These are phyloP conservation scores for Larix kaempferi DNA, from an alignment of 75 land plant genomes.

Conservation along the genomic window DNA sequence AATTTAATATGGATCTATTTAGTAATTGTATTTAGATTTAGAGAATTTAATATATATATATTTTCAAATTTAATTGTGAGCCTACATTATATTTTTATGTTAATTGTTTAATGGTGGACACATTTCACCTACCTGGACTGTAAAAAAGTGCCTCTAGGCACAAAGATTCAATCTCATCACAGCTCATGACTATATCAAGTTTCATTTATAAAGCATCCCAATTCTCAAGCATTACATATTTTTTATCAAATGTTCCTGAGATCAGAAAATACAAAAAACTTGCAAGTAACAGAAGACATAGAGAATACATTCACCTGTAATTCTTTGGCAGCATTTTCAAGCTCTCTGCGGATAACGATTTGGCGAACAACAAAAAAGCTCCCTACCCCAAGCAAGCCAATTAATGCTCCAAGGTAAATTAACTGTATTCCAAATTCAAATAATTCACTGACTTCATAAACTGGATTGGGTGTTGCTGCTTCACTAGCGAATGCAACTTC, in stretches of 20 bases:
- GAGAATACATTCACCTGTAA: conserved; percentile 59
- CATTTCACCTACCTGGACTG: no score
- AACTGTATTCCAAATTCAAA: conserved; percentile 90
- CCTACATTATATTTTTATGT: no score
- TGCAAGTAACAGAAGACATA: not conserved
- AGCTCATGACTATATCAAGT: not conserved
- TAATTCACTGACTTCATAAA: conserved; percentile 68
- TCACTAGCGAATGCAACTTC: conserved; percentile 39
- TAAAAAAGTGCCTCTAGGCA: not conserved
- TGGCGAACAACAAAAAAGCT: conserved; percentile 92
- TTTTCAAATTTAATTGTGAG: no score
- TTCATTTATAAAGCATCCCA: no score
- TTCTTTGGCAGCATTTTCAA: conserved; percentile 95
- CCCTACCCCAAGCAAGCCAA: conserved; percentile 86
- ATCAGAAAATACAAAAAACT: conserved; percentile 1
- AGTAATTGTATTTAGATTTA: no score
- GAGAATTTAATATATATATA: no score
- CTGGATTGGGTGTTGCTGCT: conserved; percentile 22
- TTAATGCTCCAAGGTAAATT: conserved; percentile 74
- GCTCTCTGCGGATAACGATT: conserved; percentile 84
- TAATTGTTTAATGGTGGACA: no score
- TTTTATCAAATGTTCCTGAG: conserved; percentile 3
- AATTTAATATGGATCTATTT: no score
- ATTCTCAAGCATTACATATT: no score
- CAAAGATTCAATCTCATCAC: not conserved